Conservation (phyloP, 2,329 filamentous ascomycete genomes). For the Fusarium goolgardi region DNA sequence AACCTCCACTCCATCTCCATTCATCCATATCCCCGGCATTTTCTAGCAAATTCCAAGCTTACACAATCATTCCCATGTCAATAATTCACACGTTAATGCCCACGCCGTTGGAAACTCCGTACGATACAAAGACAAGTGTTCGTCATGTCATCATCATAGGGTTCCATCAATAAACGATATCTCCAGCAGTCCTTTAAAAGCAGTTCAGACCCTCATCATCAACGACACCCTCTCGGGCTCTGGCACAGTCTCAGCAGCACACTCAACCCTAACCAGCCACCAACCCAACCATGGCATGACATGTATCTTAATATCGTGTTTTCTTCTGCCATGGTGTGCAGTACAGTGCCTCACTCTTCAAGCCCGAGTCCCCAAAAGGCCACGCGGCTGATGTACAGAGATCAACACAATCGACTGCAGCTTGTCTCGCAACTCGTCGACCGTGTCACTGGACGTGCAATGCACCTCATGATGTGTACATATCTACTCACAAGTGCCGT, state of each 20-base stretch:
- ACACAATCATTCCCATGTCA: conserved; percentile 12
- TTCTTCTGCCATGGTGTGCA: neutral
- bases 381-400: conserved; percentile 21
- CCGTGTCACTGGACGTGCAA: conserved; percentile 1
- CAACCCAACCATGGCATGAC: neutral
- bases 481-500: neutral
- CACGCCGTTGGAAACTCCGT: neutral
- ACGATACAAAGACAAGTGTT: conserved; percentile 2
- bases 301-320: neutral
- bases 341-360: neutral
- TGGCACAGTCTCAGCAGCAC: conserved; percentile 27
- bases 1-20: conserved; percentile 6
- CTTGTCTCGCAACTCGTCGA: conserved; percentile 1
- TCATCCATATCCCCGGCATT: conserved; percentile 18
- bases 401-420: conserved; percentile 4
- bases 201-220: conserved; percentile 10
- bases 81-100: conserved; percentile 19
- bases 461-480: conserved; percentile 6
- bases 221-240: conserved; percentile 19
- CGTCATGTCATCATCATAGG: conserved; percentile 19
- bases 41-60: conserved; percentile 27
- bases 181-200: conserved; percentile 9
- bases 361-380: neutral
- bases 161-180: conserved; percentile 14
- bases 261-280: conserved; percentile 9